Base-by-base conservation (phyloP, 495 filamentous ascomycete genomes). In the Clohesyomyces aquaticus region DNA sequence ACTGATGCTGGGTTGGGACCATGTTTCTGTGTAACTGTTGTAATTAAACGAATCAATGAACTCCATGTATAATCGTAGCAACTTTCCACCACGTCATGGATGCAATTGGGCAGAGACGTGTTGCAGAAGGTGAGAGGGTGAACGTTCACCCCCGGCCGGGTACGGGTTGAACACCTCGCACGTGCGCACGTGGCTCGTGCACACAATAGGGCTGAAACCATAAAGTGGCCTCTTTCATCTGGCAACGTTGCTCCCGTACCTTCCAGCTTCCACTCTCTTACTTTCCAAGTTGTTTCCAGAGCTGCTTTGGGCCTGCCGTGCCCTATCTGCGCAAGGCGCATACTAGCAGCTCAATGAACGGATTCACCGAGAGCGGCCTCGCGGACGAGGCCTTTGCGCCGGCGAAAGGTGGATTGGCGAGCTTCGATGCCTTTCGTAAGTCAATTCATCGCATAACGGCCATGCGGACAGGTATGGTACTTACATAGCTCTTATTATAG, bases 371-470 rank as follows among this genome's bases (percentile, higher is more conserved):
- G 61, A 84, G 87, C 72, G 79, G 80, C 69, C 82, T 93, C 67
- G 84, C 91, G 73, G 89, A 91, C 71, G 87, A 87, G 76, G 76
- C 84, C 66, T 96, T 96, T 76, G 89, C 86, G 65, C 85, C 87
- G 64, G 88, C 90, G 78, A 78, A 77, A 42, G 80, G 79, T 50
- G 77, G 87, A 35, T 76, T 97, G 70, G 83, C 86, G 75, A 90
- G 91, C 38, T 98, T 98, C 76, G 94, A 98, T 83, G 93, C 93
- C 67, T 98, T 98, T 76, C 94, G 93, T 97, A 82, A 72, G 89
- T 85, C 4, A 8, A 1, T 25, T 3, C 35, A 32, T 22, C 29
- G 28, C 29, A 27, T 11, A 41, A 19, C 27, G 23, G n/a, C n/a
- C 18, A 3, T 19, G 32, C 28, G 4, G 4, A 3, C 21, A 38